Base-by-base conservation (phyloP, 2,329 filamentous ascomycete species). In the Emmonsiellopsis sp. region DNA sequence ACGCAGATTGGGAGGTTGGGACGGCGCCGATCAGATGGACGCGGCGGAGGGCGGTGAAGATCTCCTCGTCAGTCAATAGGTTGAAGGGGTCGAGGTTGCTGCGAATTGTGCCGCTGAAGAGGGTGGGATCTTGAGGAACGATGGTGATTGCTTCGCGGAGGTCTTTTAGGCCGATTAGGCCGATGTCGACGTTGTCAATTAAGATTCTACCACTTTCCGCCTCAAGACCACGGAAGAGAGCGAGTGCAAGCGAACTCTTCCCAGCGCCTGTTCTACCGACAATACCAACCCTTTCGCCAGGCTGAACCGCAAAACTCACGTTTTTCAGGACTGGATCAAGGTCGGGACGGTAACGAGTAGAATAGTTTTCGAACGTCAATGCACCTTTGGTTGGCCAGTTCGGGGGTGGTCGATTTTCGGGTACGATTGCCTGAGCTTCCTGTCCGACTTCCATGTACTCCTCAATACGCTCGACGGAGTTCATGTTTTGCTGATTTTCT, bases 401-500 rank as follows among this genome's bases (percentile, higher is more conserved):
- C 4, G 78, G 71, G 0, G 86, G 78, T 6, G 93, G 93, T 31
- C 89, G 81, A 59, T 83, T 87, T 55, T 92, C 83, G 52, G 89
- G 83, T 41, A 95, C 80, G 41, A 95, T 76, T 1, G 87, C 78
- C 0, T 80, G 76, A 1, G 93, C 91, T 72, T 98, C 93, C 68
- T 96, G 92, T 62, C 97, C 92, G 1, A 98, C 87, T 44, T 97
- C 89, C 37, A 97, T 80, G 66, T 97, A 98, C 68, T 98, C 93
- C 74, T 95, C 94, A 66, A 98, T 86, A 65, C 93, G 88, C 73
- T 98, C 93, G 48, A 97, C 91, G 2, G 92, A 92, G 72, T 98
- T 98, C 93, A 98, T 97, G 72, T 96, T 97, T 71, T 98, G 93
- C 73, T 98, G 93, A 64, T 97, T 96, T 66, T 88, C 83, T 0